phyloP scores from a whole-genome alignment of 2,329 filamentous ascomycete genomes.

The Gyromitra esculenta region DNA sequence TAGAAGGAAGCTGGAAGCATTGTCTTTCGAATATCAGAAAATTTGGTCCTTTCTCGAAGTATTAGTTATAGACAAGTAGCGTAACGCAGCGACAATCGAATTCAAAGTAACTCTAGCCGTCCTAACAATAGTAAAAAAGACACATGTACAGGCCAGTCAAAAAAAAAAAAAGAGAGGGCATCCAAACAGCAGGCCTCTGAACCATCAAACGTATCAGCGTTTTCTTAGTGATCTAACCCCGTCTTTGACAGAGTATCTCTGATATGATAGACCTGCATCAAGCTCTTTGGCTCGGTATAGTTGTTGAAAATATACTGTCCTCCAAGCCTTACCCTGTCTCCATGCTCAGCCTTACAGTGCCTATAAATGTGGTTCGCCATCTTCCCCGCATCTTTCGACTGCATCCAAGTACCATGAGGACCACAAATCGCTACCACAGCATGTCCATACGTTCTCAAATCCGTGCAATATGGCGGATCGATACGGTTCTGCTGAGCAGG shows the following conservation, averaged over 20 bases:
- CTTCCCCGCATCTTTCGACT: slow-evolving; percentile 42
- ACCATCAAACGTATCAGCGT: neutral
- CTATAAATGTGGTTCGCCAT: slow-evolving; percentile 44
- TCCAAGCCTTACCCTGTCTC: slow-evolving; percentile 9
- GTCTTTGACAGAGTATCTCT: slow-evolving; percentile 2
- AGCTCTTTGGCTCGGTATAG: slow-evolving; percentile 22
- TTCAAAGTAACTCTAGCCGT: neutral
- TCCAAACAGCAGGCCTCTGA: too few relatives aligned
- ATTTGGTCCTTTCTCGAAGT: too few relatives aligned
- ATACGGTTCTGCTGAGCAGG: slow-evolving; percentile 31
- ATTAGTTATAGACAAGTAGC: too few relatives aligned
- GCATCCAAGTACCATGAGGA: slow-evolving; percentile 35
- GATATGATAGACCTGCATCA: slow-evolving; percentile 33
- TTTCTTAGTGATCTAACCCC: neutral
- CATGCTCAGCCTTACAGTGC: slow-evolving; percentile 24
- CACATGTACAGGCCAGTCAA: neutral
- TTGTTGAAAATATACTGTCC: slow-evolving; percentile 41
- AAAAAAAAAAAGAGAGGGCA: too few relatives aligned
- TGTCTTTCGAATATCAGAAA: too few relatives aligned
- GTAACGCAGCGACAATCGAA: neutral
- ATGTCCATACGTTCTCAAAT: slow-evolving; percentile 12
- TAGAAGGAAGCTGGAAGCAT: too few relatives aligned
- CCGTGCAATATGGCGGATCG: slow-evolving; percentile 25
- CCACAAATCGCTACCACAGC: slow-evolving; percentile 38
- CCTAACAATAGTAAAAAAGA: neutral